A percentile compares a stretch with the other conserved stretches of the same genome.
These are phyloP conservation scores for Teunomyces panamensis DNA, from an alignment of 805 yeast species.

Conservation along the genomic window DNA sequence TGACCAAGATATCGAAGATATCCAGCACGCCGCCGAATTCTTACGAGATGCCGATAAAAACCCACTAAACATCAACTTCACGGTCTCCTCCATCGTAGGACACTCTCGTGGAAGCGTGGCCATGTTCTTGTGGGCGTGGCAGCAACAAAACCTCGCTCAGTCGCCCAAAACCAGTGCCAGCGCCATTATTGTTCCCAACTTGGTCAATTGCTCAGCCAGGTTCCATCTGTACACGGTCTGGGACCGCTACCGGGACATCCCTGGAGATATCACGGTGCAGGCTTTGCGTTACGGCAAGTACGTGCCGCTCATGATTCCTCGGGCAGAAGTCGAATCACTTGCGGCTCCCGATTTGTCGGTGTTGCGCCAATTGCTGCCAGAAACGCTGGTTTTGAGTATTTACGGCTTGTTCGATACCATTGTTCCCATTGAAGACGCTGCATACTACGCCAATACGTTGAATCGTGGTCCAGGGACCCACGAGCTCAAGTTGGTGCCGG, in stretches of 20 bases:
- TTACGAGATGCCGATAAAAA: slow-evolving; percentile 25
- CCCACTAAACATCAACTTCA: slow-evolving; percentile 41
- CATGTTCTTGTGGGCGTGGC: slow-evolving; percentile 67
- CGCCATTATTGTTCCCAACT: slow-evolving; percentile 52
- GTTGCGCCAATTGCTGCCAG: slow-evolving; percentile 40
- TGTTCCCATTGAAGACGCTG: slow-evolving; percentile 63
- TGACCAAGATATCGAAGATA: slow-evolving; percentile 65
- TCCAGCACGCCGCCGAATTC: slow-evolving; percentile 40
- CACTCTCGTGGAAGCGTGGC: slow-evolving; percentile 83
- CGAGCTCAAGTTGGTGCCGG: slow-evolving; percentile 52
- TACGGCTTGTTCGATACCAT: slow-evolving; percentile 70
- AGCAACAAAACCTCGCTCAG: slow-evolving; percentile 36
- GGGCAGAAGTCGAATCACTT: slow-evolving; percentile 50
- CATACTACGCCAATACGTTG: slow-evolving; percentile 55
- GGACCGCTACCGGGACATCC: slow-evolving; percentile 33
- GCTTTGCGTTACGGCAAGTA: slow-evolving; percentile 53
- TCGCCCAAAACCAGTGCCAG: slow-evolving; percentile 16
- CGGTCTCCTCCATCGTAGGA: slow-evolving; percentile 58
- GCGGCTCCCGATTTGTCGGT: slow-evolving; percentile 45
- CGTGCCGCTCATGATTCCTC: slow-evolving; percentile 40
- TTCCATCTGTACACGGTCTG: slow-evolving; percentile 50
- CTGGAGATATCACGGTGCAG: slow-evolving; percentile 16
- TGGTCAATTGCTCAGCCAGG: slow-evolving; percentile 75
- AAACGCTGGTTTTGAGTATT: slow-evolving; percentile 57
- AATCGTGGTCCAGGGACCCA: slow-evolving; percentile 49